phyloP scores from a whole-genome alignment of 1,284 basidiomycete species.

The Lentinus polychrous region DNA sequence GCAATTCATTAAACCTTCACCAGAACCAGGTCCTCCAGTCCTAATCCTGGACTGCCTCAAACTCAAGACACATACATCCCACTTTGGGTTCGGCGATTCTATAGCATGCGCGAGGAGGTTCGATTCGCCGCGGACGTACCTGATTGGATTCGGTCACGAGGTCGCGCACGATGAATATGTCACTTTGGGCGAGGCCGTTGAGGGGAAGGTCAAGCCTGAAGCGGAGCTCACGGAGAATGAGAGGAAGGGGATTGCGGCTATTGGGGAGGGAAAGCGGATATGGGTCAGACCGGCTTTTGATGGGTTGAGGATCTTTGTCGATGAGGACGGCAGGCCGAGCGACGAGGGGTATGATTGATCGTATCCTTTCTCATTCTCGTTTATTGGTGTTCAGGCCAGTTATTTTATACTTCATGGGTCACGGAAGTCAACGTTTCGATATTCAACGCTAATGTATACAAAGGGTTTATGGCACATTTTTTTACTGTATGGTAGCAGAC shows the following conservation, averaged over 20 bases:
- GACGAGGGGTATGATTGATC: slow-evolving; percentile 40
- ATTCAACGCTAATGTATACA: no score
- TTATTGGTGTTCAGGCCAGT: no score
- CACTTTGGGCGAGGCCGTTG: slow-evolving; percentile 45
- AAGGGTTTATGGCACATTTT: no score
- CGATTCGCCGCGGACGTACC: slow-evolving; percentile 52
- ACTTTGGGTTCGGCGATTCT: slow-evolving; percentile 61
- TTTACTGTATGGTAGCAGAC: no score
- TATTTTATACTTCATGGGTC: no score
- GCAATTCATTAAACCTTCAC: slow-evolving; percentile 35
- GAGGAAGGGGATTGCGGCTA: slow-evolving; percentile 34
- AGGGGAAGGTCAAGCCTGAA: slow-evolving; percentile 27
- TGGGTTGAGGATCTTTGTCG: slow-evolving; percentile 49
- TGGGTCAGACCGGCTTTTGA: slow-evolving; percentile 72
- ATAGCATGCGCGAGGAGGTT: slow-evolving; percentile 47
- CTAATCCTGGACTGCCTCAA: slow-evolving; percentile 70
- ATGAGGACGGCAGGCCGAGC: slow-evolving; percentile 31
- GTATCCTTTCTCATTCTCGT: no score
- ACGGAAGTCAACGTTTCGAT: no score
- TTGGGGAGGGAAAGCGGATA: slow-evolving; percentile 36
- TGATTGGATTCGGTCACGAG: slow-evolving; percentile 68
- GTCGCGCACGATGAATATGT: slow-evolving; percentile 64
- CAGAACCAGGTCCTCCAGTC: slow-evolving; percentile 33
- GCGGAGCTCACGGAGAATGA: slow-evolving; percentile 32
- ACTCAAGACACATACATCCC: slow-evolving; percentile 56